Percentiles rank a stretch among this genome's conserved stretches.
These are phyloP conservation scores for Hansenula lynferdii DNA, from an alignment of 1,139 yeast genomes.

Conservation along the genomic window DNA sequence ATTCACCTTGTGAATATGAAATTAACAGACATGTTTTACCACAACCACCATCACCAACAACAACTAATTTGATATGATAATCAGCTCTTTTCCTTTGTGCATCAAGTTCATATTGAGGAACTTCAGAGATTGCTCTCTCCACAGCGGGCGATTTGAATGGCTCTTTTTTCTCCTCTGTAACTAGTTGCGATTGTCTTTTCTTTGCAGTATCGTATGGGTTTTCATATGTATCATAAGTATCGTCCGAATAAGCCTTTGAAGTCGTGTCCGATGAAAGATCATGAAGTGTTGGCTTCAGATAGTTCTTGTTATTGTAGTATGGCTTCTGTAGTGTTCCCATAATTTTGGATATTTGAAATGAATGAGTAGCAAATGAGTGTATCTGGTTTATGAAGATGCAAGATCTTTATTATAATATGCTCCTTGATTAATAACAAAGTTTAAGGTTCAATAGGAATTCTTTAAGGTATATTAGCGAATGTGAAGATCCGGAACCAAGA, in stretches of 20 bases:
- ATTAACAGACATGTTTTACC: conserved; percentile 87
- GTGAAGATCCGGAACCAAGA: too few species aligned
- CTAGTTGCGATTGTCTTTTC: conserved; percentile 15
- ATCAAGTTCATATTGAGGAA: conserved; percentile 11
- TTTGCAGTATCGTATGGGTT: conserved; percentile 24
- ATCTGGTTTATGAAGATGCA: too few species aligned
- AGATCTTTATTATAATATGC: too few species aligned
- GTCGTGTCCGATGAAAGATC: neutral
- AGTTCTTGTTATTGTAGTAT: conserved; percentile 6
- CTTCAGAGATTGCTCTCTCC: neutral
- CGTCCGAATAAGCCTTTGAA: neutral
- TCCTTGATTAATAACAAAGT: too few species aligned
- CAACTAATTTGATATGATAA: conserved; percentile 54
- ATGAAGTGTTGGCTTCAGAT: neutral
- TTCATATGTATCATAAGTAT: conserved; percentile 19
- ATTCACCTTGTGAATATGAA: conserved; percentile 74
- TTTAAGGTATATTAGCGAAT: too few species aligned
- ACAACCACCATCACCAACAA: conserved; percentile 94
- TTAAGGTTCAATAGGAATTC: too few species aligned
- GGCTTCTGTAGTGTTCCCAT: conserved; percentile 7
- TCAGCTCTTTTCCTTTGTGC: conserved; percentile 13
- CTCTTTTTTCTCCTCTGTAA: conserved; percentile 2
- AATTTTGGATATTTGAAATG: too few species aligned
- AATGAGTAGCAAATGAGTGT: too few species aligned
- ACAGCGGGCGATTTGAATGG: neutral